phyloP scores from a whole-genome alignment of 805 yeast genomes.

The Cyberlindnera nakhonratchasimensis region DNA sequence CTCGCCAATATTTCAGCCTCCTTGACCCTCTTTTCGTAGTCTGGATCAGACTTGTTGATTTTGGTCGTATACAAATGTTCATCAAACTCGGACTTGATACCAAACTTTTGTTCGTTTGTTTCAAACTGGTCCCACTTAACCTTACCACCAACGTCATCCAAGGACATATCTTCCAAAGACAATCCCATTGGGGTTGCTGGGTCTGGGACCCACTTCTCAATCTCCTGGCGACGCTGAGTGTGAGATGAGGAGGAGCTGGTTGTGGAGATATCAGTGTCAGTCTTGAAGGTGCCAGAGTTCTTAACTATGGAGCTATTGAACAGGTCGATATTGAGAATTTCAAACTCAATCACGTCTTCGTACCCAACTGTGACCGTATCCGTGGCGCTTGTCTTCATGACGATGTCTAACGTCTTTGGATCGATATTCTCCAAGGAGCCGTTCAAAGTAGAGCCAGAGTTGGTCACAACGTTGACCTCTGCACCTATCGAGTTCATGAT shows the following conservation, averaged over 20 bases:
- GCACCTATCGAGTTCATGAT: conserved; percentile 60
- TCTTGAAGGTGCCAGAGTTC: conserved; percentile 49
- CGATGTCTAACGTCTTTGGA: conserved; percentile 42
- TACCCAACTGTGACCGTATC: conserved; percentile 28
- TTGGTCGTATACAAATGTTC: conserved; percentile 86
- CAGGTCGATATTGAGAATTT: conserved; percentile 34
- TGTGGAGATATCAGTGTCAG: conserved; percentile 71
- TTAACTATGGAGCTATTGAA: conserved; percentile 14
- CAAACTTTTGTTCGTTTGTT: conserved; percentile 85
- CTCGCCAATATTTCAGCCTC: conserved; percentile 77
- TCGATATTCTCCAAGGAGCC: conserved; percentile 57
- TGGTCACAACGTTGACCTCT: conserved; percentile 52
- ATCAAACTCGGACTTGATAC: conserved; percentile 76
- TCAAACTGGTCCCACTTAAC: conserved; percentile 89
- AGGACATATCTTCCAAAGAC: conserved; percentile 24
- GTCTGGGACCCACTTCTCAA: conserved; percentile 81
- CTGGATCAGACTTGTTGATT: conserved; percentile 66
- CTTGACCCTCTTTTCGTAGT: conserved; percentile 57
- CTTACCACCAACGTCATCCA: conserved; percentile 36
- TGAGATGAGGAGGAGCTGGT: conserved; percentile 35
- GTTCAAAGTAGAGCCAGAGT: conserved; percentile 54
- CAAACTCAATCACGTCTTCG: conserved; percentile 38
- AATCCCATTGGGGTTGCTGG: conserved; percentile 18
- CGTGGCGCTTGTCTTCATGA: conserved; percentile 28
- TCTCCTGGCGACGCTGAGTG: conserved; percentile 55